Percentiles rank a stretch among this genome's conserved stretches.
These are phyloP conservation scores for Thelephora terrestris DNA, from an alignment of 1,284 basidiomycete species.

Conservation along the genomic window DNA sequence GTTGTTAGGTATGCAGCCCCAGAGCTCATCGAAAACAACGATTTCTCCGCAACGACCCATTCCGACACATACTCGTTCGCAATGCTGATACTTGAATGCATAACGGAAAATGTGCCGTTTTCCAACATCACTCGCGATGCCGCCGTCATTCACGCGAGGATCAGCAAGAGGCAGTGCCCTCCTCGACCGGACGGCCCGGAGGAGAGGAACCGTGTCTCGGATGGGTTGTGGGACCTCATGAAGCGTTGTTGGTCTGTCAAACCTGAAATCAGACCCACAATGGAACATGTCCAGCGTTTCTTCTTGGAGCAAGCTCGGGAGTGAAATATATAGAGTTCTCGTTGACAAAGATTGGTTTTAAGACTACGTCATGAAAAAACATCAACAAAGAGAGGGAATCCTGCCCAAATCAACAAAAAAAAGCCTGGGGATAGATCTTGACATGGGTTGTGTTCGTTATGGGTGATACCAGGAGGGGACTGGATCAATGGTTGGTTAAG, in stretches of 20 bases:
- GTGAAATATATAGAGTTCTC: background rate
- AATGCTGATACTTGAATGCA: conserved; percentile 46
- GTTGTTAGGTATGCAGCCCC: conserved; percentile 49
- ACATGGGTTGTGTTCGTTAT: background rate
- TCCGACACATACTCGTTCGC: conserved; percentile 46
- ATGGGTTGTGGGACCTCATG: conserved; percentile 36
- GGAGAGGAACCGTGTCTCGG: conserved; percentile 28
- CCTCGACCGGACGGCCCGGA: conserved; percentile 25
- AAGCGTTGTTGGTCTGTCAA: conserved; percentile 33
- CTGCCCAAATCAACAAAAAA: background rate
- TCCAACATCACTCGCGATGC: conserved; percentile 35
- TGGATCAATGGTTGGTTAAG: background rate
- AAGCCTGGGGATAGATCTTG: background rate
- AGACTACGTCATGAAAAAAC: background rate
- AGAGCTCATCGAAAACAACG: conserved; percentile 36
- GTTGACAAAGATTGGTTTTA: background rate
- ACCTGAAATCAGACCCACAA: conserved; percentile 23
- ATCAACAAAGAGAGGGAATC: no score
- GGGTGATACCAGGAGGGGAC: no score
- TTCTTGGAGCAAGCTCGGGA: background rate
- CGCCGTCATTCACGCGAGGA: conserved; percentile 35
- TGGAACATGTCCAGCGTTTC: conserved; percentile 22
- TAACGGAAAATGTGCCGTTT: conserved; percentile 40
- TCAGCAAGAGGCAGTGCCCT: conserved; percentile 27
- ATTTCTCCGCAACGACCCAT: conserved; percentile 28